Conservation (phyloP, 768 basidiomycete species). For the Leccinum pellstonianum region DNA sequence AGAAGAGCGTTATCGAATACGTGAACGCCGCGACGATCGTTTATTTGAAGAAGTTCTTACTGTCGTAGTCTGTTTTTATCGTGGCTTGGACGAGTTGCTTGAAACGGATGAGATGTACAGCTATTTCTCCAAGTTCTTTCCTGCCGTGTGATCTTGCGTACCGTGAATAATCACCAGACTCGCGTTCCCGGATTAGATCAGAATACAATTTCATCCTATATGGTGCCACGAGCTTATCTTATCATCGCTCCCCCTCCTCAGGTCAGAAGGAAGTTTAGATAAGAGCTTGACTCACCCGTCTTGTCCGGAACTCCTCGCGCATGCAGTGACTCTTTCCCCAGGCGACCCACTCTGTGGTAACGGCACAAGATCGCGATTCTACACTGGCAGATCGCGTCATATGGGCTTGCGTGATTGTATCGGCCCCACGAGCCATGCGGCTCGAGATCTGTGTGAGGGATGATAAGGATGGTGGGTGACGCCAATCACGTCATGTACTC, state of each 20-base stretch:
- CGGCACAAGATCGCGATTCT: neutral
- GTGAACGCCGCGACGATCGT: constrained; percentile 39
- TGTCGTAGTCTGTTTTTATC: constrained; percentile 16
- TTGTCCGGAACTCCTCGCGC: neutral
- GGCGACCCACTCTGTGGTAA: neutral
- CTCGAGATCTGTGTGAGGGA: neutral
- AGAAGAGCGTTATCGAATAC: constrained; percentile 44
- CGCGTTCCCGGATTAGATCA: neutral
- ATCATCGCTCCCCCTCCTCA: neutral
- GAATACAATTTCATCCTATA: neutral
- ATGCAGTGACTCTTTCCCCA: neutral
- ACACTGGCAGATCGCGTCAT: neutral
- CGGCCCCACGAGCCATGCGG: neutral
- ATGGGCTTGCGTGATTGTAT: neutral
- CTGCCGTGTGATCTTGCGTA: neutral
- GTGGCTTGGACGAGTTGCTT: neutral
- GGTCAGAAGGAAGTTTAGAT: neutral
- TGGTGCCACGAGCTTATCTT: neutral
- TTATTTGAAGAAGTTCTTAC: constrained; percentile 38
- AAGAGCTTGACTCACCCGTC: neutral
- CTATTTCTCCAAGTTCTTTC: too few relatives aligned
- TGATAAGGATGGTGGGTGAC: neutral
- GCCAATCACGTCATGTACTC: neutral
- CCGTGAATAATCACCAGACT: neutral
- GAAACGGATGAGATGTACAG: too few relatives aligned